Evolutionary conservation across 108 stramenopile genomes (phyloP).

Genomic region (Pseudonitzschia multistriata): DNA sequence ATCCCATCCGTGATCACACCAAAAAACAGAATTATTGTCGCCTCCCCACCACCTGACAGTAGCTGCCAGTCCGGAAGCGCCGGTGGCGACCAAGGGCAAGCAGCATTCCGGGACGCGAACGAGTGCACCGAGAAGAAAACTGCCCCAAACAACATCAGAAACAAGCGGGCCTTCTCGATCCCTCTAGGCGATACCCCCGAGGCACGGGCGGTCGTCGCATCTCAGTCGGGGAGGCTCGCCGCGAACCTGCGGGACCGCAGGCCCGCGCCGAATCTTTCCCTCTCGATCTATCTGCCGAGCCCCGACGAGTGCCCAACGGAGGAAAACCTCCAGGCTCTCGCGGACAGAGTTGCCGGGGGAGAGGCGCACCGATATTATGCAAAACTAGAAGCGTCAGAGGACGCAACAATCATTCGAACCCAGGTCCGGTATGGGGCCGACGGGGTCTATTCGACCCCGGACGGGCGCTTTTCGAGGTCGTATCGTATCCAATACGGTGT

Average conservation of each 20-base stretch:
- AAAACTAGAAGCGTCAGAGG: not conserved
- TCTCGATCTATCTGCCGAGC: conserved; percentile 45
- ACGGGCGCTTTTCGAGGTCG: conserved; percentile 26
- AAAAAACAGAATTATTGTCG: conserved; percentile 58
- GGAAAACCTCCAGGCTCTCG: not conserved
- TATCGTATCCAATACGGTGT: conserved; percentile 42
- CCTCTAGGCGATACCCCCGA: conserved; percentile 41
- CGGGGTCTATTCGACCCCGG: conserved; percentile 6
- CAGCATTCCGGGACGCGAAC: not conserved
- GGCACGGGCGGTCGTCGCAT: conserved; percentile 21
- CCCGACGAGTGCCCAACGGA: conserved; percentile 2
- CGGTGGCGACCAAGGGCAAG: not conserved
- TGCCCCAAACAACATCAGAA: not conserved
- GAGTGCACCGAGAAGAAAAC: not conserved
- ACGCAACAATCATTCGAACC: conserved; percentile 9
- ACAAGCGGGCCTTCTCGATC: conserved; percentile 33
- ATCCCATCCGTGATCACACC: conserved; percentile 56
- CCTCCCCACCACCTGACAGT: conserved; percentile 25
- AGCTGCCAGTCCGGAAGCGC: no score
- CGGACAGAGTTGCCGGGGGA: not conserved
- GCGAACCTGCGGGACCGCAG: conserved; percentile 38
- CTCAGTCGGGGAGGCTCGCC: conserved; percentile 37
- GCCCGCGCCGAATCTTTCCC: conserved; percentile 30
- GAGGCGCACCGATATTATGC: conserved; percentile 2
- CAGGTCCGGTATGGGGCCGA: conserved; percentile 27